These are phyloP conservation scores for Monosporascus ibericus DNA, from an alignment of 2,329 filamentous ascomycete species.

Conservation along the genomic window DNA sequence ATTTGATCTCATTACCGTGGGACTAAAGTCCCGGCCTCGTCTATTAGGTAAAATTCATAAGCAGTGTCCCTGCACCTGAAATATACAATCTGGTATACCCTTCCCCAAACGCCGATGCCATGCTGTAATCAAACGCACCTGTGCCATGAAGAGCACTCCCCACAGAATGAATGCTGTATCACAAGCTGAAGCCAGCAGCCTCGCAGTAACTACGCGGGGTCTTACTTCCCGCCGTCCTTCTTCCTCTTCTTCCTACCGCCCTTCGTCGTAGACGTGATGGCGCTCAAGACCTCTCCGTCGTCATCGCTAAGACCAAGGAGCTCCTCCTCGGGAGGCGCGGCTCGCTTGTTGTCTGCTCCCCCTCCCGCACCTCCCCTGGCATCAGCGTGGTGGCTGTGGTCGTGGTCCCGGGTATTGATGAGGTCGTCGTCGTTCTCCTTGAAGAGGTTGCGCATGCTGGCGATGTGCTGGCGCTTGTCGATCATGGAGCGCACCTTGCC, in stretches of 20 bases:
- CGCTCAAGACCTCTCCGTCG: conserved; percentile 19
- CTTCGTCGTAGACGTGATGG: conserved; percentile 15
- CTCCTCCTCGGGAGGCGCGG: conserved; percentile 25
- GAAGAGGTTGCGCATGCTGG: conserved; percentile 72
- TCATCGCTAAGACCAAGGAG: conserved; percentile 31
- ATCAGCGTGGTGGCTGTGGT: conserved; percentile 2
- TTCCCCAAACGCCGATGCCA: conserved; percentile 20
- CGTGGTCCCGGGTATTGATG: conserved; percentile 27
- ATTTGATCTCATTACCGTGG: no score
- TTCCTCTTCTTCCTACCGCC: conserved; percentile 22
- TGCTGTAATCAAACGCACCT: conserved; percentile 8
- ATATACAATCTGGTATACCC: conserved; percentile 19
- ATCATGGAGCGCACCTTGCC: conserved; percentile 87
- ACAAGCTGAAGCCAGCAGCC: background rate
- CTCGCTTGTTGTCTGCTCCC: conserved; percentile 11
- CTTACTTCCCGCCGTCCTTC: conserved; percentile 10
- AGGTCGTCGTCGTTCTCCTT: conserved; percentile 59
- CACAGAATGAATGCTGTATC: background rate
- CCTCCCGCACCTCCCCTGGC: conserved; percentile 1
- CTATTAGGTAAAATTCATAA: background rate
- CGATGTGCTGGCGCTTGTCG: conserved; percentile 81
- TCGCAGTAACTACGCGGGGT: background rate
- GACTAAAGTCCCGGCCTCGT: no score
- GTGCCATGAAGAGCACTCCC: conserved; percentile 7
- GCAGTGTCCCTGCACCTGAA: conserved; percentile 7